These are phyloP conservation scores for Aquilaria yunnanensis DNA, from an alignment of 345 rosid genomes.

Conservation along the genomic window DNA sequence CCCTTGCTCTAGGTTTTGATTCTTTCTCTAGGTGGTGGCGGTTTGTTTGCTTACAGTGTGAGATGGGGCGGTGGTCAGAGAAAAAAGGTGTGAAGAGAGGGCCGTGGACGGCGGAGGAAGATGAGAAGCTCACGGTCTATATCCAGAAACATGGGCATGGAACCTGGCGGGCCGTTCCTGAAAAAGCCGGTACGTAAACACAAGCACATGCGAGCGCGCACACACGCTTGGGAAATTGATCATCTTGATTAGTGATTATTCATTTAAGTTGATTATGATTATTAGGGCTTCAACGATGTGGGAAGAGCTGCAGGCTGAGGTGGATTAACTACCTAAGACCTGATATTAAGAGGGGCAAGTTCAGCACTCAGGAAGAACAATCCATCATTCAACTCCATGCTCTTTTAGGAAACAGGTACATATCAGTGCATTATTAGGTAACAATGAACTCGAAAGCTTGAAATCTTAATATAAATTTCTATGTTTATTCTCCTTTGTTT, in stretches of 20 bases:
- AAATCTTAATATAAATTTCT: background rate
- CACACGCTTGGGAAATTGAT: no score
- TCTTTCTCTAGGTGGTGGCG: no score
- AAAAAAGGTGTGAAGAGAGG: slow-evolving; percentile 26
- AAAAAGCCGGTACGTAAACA: slow-evolving; percentile 24
- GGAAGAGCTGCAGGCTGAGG: slow-evolving; percentile 45
- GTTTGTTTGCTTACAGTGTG: background rate
- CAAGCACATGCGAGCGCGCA: no score
- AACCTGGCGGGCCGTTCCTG: slow-evolving; percentile 32
- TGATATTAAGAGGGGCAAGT: slow-evolving; percentile 42
- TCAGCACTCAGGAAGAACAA: slow-evolving; percentile 39
- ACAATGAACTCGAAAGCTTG: background rate
- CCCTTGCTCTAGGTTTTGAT: background rate
- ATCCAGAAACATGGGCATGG: slow-evolving; percentile 37
- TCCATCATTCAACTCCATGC: slow-evolving; percentile 45
- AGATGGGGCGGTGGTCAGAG: slow-evolving; percentile 22
- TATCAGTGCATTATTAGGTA: background rate
- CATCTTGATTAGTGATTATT: background rate
- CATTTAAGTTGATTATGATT: background rate
- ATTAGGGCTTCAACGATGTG: slow-evolving; percentile 41
- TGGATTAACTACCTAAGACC: slow-evolving; percentile 14
- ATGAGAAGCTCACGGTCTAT: slow-evolving; percentile 33
- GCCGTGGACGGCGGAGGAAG: slow-evolving; percentile 22
- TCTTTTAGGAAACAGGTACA: slow-evolving; percentile 38
- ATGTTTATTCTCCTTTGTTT: no score